Evolutionary conservation across 306 rosid genomes (phyloP), one percentile per base, ranked within the genome.

Genomic region (Calophaca sinica): DNA sequence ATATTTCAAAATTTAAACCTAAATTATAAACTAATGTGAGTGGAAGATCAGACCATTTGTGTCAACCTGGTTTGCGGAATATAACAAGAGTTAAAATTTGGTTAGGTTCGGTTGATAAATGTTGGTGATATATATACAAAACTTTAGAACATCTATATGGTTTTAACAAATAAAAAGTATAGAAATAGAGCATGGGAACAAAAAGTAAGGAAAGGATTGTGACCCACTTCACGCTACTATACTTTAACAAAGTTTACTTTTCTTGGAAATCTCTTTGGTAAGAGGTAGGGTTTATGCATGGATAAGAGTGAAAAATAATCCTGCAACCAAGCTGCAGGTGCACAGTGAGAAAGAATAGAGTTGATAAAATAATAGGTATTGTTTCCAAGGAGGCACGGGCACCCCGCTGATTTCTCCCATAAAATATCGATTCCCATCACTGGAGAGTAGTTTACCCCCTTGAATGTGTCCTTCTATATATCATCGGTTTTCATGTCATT

Each of bases 391-490:
- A 86, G 94, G 91, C 98, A 92, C 98, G 96, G 96, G 91, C 65
- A 88, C 85, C 89, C 97, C 94, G 94, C 93, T 90, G 88, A 90
- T 92, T 87, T 90, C 92, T 92, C 96, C 97, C 9, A 92, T 79
- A 87, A 77, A 87, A 85, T 75, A 79, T 84, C 86, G 76, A 77
- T 83, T 82, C 79, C 74, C 86, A 20, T 20, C 26, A 72, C 77
- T 28, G 66, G 63, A 48, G 32, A 29, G 4, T 36, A 3, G 13
- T 86, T 80, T 70, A n/a, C 46, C 54, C 45, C 29, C 54, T 81
- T 79, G n/a, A 48, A 48, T 61, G 41, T 68, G 73, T 49, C 45
- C 73, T 68, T 68, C 76, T 60, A 20, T 20, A 20, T 20, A 53
- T 76, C 74, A 79, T 82, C 78, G 73, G 42, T 81, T 79, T 82